Base-by-base conservation (phyloP, 352 stramenopile genomes). In the Pythium coloratum region DNA sequence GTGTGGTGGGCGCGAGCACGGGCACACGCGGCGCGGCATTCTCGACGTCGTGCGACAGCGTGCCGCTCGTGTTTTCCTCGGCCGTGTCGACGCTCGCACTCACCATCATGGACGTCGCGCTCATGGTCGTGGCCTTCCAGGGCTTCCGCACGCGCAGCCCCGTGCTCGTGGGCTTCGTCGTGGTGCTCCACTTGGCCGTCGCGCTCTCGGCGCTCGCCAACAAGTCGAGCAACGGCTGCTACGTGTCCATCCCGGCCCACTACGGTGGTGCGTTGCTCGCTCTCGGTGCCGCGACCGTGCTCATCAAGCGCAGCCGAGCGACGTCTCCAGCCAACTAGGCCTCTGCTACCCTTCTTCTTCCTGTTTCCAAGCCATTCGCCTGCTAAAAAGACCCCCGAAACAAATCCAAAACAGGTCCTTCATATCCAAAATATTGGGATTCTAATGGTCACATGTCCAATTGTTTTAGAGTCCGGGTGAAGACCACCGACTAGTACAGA, bases 81-180 rank as follows among this genome's bases (percentile, higher is more conserved):
- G 81, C 84, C 32, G 57, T 94, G 33, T 90, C 82, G 10, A 89
- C 84, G 57, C 70, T 94, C 50, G 85, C 88, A 51, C 76, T 95
- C 53, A 92, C 85, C 46, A 67, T 88, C 20, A 64, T 93, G 59
- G 84, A 95, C 69, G 79, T 94, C 10, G 81, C 84, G 42, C 80
- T 95, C 57, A 94, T 94, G 85, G 72, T 94, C 69, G 59, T 95
- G 16, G 85, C 88, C 42, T 95, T 95, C 64, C 81, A 90, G 32
- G 84, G 83, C 30, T 95, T 90, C 69, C 85, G 88, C 63, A 88
- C 88, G 63, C 75, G 75, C 18, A 91, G 78, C 32, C 38, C 55
- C 33, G 26, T 86, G 40, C 64, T 73, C 20, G 69, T 92, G 24
- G 79, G 69, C 34, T 72, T 71, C 26, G 86, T 93, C 8, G 77